Evolutionary conservation across 441 rosid species (phyloP).

Genomic region (Cnidoscolus chayamansa): DNA sequence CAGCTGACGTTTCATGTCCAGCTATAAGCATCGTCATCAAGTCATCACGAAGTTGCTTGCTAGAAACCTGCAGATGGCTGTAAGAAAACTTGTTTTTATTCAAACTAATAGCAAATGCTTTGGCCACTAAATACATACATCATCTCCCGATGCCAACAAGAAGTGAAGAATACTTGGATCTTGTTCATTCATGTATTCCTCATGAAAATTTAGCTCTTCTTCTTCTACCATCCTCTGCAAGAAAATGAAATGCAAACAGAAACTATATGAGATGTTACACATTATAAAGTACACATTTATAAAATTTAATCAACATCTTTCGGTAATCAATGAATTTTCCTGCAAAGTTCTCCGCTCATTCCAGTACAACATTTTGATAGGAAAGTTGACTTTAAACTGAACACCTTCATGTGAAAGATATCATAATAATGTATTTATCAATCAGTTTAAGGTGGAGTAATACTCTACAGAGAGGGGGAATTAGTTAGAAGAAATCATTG

Average conservation of each 20-base stretch:
- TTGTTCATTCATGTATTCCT: constrained; percentile 88
- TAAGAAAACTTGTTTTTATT: constrained; percentile 18
- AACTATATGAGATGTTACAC: neutral
- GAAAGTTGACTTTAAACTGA: neutral
- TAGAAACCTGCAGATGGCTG: constrained; percentile 63
- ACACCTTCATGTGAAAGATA: neutral
- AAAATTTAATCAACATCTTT: neutral
- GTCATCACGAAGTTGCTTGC: constrained; percentile 98
- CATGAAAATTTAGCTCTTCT: constrained; percentile 88
- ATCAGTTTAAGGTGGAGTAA: neutral
- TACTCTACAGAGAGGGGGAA: neutral
- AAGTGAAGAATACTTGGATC: constrained; percentile 99
- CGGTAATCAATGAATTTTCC: neutral
- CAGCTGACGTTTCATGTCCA: constrained; percentile 98
- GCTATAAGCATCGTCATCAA: constrained; percentile 99
- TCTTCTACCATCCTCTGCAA: constrained; percentile 93
- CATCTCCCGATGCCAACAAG: constrained; percentile 92
- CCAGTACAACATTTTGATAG: neutral
- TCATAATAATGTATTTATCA: neutral
- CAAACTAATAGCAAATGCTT: constrained; percentile 22
- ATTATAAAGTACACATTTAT: neutral
- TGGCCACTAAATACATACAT: constrained; percentile 43
- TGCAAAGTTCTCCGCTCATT: no score
- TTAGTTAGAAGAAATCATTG: neutral
- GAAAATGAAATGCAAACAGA: neutral